A percentile compares a stretch with the other conserved stretches of the same genome.
These are phyloP conservation scores for Plantago major DNA, from an alignment of 257 asterid species.

Conservation along the genomic window DNA sequence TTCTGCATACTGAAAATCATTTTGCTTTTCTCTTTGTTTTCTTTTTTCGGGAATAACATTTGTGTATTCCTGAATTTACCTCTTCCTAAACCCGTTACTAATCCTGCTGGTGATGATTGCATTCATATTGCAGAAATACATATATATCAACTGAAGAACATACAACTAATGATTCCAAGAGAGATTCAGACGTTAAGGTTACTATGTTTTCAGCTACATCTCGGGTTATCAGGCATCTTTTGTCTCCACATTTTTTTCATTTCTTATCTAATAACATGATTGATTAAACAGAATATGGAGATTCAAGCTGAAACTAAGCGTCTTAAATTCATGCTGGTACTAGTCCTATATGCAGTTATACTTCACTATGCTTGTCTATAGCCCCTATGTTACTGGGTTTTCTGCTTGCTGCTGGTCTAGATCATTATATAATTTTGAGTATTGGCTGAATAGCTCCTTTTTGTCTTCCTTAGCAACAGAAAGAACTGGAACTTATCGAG, in stretches of 20 bases:
- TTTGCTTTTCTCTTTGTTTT: too few relatives aligned
- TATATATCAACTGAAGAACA: constrained; percentile 32
- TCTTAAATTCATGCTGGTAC: constrained; percentile 79
- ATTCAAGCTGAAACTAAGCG: constrained; percentile 48
- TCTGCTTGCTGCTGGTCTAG: constrained; percentile 12
- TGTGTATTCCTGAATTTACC: not conserved
- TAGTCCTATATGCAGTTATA: constrained; percentile 17
- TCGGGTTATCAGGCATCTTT: not conserved
- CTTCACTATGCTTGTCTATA: constrained; percentile 1
- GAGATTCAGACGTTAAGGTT: constrained; percentile 49
- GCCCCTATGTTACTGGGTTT: not conserved
- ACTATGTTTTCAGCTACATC: constrained; percentile 12
- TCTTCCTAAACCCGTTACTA: constrained; percentile 13
- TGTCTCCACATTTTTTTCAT: not conserved
- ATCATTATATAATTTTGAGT: constrained; percentile 6
- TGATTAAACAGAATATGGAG: constrained; percentile 33
- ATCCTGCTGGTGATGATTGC: constrained; percentile 12
- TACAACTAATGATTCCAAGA: constrained; percentile 15
- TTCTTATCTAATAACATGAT: constrained; percentile 13
- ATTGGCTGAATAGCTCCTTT: constrained; percentile 19
- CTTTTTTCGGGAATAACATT: too few relatives aligned
- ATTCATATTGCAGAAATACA: constrained; percentile 30
- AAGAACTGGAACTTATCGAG: constrained; percentile 66
- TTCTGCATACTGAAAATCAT: too few relatives aligned
- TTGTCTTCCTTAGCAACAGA: constrained; percentile 62